A percentile compares a stretch with the other conserved stretches of the same genome.
These are phyloP conservation scores for Chenopodium formosanum DNA, from an alignment of 148 eudicot genomes.

Conservation along the genomic window DNA sequence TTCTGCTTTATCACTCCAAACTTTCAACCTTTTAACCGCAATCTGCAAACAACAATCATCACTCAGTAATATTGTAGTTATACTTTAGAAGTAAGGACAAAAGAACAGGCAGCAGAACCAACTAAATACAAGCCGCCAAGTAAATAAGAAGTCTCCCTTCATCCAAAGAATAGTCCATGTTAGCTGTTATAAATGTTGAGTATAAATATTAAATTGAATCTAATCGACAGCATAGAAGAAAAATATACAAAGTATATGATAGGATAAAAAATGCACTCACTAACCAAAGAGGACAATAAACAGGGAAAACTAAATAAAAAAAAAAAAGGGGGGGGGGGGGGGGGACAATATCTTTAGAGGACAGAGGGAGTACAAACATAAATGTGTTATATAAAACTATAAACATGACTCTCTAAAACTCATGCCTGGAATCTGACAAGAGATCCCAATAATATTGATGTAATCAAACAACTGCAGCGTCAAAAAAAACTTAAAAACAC, in stretches of 20 bases:
- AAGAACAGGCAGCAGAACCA: not conserved
- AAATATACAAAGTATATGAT: not conserved
- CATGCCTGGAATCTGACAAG: not conserved
- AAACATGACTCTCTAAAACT: not conserved
- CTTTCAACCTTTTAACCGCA: slow-evolving; percentile 92
- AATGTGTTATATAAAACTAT: not conserved
- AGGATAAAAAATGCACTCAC: not conserved
- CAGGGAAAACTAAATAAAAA: too few relatives aligned
- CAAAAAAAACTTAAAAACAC: not conserved
- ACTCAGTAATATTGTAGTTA: not conserved
- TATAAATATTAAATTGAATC: not conserved
- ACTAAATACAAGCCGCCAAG: not conserved
- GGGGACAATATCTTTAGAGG: too few relatives aligned
- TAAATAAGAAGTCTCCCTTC: not conserved
- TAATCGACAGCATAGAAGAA: not conserved
- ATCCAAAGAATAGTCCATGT: not conserved
- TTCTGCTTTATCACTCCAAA: slow-evolving; percentile 84
- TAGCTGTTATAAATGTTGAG: not conserved
- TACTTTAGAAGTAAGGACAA: not conserved
- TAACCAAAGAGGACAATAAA: not conserved
- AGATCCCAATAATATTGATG: not conserved
- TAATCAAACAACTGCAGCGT: not conserved
- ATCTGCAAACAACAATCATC: slow-evolving; percentile 49
- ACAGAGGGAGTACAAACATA: not conserved
- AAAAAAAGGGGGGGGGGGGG: too few relatives aligned